These are phyloP conservation scores for Mucor sp. DNA, from an alignment of 371 early-diverging fungal genomes.

Conservation along the genomic window DNA sequence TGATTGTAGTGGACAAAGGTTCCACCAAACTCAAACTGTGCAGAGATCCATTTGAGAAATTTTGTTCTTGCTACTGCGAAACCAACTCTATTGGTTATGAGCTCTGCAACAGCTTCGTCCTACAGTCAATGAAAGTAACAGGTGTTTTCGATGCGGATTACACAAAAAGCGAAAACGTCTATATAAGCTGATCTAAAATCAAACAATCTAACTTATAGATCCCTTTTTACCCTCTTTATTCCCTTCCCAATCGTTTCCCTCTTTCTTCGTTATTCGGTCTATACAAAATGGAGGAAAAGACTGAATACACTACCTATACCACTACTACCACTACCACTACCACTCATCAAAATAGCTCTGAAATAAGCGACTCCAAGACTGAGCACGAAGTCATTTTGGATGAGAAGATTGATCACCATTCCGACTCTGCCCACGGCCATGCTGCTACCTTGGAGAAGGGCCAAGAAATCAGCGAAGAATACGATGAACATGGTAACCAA, in stretches of 20 bases:
- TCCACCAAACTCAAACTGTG: neutral
- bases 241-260: neutral
- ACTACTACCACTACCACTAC: slow-evolving; percentile 8
- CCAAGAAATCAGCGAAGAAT: neutral
- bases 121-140: neutral
- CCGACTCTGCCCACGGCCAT: neutral
- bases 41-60: neutral
- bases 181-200: neutral
- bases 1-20: neutral
- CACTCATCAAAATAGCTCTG: neutral
- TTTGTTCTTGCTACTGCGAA: neutral
- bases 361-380: neutral
- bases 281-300: slow-evolving; percentile 26
- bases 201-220: neutral
- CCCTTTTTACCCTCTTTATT: neutral
- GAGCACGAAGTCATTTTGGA: slow-evolving; percentile 6
- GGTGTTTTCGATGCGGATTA: neutral
- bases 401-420: slow-evolving; percentile 1
- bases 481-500: slow-evolving; percentile 30
- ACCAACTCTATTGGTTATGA: neutral
- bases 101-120: neutral
- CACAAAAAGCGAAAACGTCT: neutral
- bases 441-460: neutral
- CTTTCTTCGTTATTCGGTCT: slow-evolving; percentile 7
- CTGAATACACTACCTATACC: slow-evolving; percentile 23